A percentile compares a stretch with the other conserved stretches of the same genome.
Conservation (phyloP, 495 filamentous ascomycete species). For the Eremomyces bilateralis region DNA sequence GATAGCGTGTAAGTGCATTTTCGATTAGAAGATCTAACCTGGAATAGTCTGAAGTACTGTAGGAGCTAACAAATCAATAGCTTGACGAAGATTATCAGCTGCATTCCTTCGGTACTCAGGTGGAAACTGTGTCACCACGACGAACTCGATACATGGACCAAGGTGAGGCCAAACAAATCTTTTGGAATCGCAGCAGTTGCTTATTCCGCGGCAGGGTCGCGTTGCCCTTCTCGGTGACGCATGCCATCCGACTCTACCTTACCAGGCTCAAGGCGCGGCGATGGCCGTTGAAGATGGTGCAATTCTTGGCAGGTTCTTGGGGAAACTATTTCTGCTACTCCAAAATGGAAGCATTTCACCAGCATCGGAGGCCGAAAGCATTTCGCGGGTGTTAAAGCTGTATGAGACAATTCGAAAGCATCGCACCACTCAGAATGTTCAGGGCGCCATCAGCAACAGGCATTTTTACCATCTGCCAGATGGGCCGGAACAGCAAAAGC, state of each 20-base stretch:
- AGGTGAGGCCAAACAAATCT: no score
- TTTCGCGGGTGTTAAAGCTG: constrained; percentile 20
- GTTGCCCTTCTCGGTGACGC: constrained; percentile 7
- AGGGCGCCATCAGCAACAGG: constrained; percentile 29
- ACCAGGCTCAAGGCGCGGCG: constrained; percentile 2
- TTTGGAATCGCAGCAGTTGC: constrained; percentile 4
- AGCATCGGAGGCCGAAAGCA: no score
- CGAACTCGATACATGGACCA: not conserved
- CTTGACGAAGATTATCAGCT: not conserved
- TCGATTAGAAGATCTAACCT: no score
- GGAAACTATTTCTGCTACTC: constrained; percentile 9
- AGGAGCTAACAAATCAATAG: not conserved
- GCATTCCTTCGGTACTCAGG: not conserved
- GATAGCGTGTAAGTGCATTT: not conserved
- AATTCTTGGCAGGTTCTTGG: constrained; percentile 2
- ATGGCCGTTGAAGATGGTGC: constrained; percentile 4
- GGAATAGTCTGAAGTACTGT: no score
- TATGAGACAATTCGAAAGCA: constrained; percentile 41
- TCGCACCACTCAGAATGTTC: constrained; percentile 33
- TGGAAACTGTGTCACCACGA: not conserved
- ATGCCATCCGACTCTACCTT: constrained; percentile 3
- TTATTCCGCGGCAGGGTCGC: constrained; percentile 4
- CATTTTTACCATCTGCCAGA: constrained; percentile 37
- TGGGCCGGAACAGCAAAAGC: constrained; percentile 29
- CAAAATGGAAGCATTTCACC: no score